Base-by-base conservation (phyloP, 345 rosid species). In the Rhodamnia rubescens region DNA sequence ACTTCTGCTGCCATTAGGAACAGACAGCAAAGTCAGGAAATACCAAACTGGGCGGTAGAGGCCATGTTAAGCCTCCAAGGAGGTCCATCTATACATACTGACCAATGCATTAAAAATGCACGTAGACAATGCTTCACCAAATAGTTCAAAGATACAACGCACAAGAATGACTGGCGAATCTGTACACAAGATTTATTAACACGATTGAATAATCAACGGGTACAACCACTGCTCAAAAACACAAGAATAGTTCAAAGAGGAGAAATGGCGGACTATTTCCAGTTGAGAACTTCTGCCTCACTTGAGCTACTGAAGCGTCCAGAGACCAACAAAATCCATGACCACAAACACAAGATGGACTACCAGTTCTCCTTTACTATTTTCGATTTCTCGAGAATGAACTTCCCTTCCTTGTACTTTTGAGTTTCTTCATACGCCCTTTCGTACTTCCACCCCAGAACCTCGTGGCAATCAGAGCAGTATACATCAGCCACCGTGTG, bases 401-500 rank as follows among this genome's bases (percentile, higher is more conserved):
- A 85, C 81, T 85, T 85, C 51, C 87, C 87, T 85, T 85, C 87
- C 84, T 82, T 85, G 81, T 85, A 85, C 87, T 78, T 82, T 53
- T 85, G 87, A 26, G 84, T 81, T 59, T 85, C 84, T 82, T 82
- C 87, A 61, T 57, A 85, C 1, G 87, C 87, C 32, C 84, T 82
- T 54, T 82, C 87, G n/a, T 85, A 85, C 58, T 85, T 85, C 87
- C 84, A 85, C 13, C 87, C 87, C 81, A 85, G 83, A 26, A 85
- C 59, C 59, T 81, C 61, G 11, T 52, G 83, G 86, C 90, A 89
- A 51, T 89, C 87, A 11, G 54, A 51, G 87, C 90, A 89, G 83
- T 75, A 26, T 29, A 85, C 87, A 64, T 89, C 90, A 52, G 90
- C 90, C n/a, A 89, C 88, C 4, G 89, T 87, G 87, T 89, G 90